Base-by-base conservation (phyloP, 1,284 basidiomycete genomes). In the Rhodofomes roseus region DNA sequence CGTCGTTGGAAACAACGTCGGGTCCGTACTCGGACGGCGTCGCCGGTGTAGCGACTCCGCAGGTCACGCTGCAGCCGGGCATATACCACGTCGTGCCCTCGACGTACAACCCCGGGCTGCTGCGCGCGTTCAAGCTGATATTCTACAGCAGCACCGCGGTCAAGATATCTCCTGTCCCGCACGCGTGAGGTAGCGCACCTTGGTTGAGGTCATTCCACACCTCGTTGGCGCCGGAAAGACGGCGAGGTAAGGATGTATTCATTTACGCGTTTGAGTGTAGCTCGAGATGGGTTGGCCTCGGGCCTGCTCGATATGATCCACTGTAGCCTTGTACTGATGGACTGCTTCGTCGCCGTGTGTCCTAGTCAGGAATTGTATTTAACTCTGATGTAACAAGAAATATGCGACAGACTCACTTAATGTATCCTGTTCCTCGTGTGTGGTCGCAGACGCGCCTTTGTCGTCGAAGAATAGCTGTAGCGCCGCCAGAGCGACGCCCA, bases 271-370 rank as follows among this genome's bases (percentile, higher is more conserved):
- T 93, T 91, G 59, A 94, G 76, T 23, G 89, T 92, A 8, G 81
- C 79, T 50, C 92, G 79, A 27, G 88, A 84, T 1, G 93, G 92
- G 66, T 93, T 93, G 1, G 88, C 85, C 54, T 79, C 72, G 1
- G 90, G 85, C n/a, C 82, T 74, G 66, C 84, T 85, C 4, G 85
- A 77, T 59, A 93, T 88, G 55, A 94, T 84, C 93, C 92, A 95
- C 67, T 94, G 86, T 39, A 95, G 75, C 16, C 92, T 78, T 27
- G 77, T 86, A 31, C 81, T 81, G 60, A 93, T 81, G 18, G 81
- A 75, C 23, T 79, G 73, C 70, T 95, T 93, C 66, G 75, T 78
- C 64, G 67, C 71, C 66, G 58, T 57, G 65, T 8, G 59, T 50
- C 48, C 62, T 65, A 23, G 4, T 43, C 20, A 48, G 29, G 11